phyloP scores from a whole-genome alignment of 2,329 filamentous ascomycete species.

The Fusarium sp. region DNA sequence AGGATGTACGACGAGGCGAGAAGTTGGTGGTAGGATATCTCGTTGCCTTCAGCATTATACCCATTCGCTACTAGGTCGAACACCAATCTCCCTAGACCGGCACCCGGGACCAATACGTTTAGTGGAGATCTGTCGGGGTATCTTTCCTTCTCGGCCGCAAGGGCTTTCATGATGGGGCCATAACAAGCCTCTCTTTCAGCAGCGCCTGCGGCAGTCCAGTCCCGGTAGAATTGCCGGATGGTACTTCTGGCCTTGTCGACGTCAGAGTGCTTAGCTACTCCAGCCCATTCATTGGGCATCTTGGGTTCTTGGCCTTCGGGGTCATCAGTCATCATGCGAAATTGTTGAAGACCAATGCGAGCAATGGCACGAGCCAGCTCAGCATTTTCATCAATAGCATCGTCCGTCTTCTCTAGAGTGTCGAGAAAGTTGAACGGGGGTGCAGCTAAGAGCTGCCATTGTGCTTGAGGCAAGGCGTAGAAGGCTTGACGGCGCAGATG shows the following conservation, averaged over 20 bases:
- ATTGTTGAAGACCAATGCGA: constrained; percentile 73
- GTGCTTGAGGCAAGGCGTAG: constrained; percentile 85
- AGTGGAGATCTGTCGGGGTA: constrained; percentile 56
- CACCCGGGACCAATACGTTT: constrained; percentile 86
- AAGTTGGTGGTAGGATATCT: constrained; percentile 98
- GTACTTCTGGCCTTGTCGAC: constrained; percentile 93
- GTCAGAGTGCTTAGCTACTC: constrained; percentile 77
- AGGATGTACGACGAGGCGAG: constrained; percentile 83
- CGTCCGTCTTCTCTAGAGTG: constrained; percentile 81
- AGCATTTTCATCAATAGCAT: constrained; percentile 89
- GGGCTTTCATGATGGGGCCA: constrained; percentile 74
- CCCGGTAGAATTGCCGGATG: constrained; percentile 91
- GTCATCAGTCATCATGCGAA: constrained; percentile 62
- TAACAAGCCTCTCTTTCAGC: constrained; percentile 83
- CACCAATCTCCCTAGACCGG: constrained; percentile 87
- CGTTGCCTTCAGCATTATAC: constrained; percentile 85
- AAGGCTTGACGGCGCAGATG: constrained; percentile 92
- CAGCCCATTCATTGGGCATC: constrained; percentile 74
- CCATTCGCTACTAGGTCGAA: constrained; percentile 84
- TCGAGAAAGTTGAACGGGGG: constrained; percentile 87
- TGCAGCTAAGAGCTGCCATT: constrained; percentile 84
- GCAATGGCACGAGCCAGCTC: constrained; percentile 84
- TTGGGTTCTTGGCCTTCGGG: constrained; percentile 55
- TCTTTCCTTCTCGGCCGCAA: constrained; percentile 63
- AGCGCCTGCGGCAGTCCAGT: constrained; percentile 86